phyloP scores from a whole-genome alignment of 768 basidiomycete genomes.

The Suillus subaureus region DNA sequence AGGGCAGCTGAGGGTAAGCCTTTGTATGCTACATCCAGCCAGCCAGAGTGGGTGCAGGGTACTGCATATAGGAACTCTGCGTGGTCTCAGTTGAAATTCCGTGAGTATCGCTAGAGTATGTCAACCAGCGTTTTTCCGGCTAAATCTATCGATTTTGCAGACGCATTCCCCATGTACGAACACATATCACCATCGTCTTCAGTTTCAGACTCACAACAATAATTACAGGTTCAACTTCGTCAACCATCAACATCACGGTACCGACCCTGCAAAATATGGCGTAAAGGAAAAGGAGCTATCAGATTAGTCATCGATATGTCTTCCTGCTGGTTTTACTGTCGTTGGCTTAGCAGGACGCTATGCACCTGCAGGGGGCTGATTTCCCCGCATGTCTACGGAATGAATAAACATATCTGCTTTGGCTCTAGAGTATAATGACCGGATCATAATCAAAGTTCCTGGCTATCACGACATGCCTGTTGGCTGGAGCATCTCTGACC shows the following conservation, averaged over 20 bases:
- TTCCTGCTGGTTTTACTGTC: background rate
- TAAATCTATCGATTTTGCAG: constrained; percentile 38
- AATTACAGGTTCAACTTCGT: constrained; percentile 89
- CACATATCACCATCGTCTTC: constrained; percentile 1
- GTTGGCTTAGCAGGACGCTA: background rate
- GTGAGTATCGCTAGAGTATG: constrained; percentile 46
- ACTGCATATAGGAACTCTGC: constrained; percentile 87
- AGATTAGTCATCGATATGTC: constrained; percentile 20
- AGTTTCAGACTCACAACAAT: constrained; percentile 14
- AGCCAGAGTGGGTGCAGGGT: constrained; percentile 85
- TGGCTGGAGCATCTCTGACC: background rate
- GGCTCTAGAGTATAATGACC: background rate
- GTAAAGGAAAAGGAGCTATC: constrained; percentile 34
- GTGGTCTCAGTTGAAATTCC: constrained; percentile 92
- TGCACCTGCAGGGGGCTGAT: background rate
- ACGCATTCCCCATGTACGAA: constrained; percentile 75
- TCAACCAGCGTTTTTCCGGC: constrained; percentile 4
- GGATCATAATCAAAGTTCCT: background rate
- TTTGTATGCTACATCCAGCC: constrained; percentile 80
- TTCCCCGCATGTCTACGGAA: background rate
- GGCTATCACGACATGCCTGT: background rate
- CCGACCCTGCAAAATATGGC: constrained; percentile 80
- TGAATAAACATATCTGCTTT: background rate
- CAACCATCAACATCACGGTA: constrained; percentile 86
- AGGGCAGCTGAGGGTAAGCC: constrained; percentile 79